Evolutionary conservation across 768 basidiomycete species (phyloP).

Genomic region (Tulasnella sp.): DNA sequence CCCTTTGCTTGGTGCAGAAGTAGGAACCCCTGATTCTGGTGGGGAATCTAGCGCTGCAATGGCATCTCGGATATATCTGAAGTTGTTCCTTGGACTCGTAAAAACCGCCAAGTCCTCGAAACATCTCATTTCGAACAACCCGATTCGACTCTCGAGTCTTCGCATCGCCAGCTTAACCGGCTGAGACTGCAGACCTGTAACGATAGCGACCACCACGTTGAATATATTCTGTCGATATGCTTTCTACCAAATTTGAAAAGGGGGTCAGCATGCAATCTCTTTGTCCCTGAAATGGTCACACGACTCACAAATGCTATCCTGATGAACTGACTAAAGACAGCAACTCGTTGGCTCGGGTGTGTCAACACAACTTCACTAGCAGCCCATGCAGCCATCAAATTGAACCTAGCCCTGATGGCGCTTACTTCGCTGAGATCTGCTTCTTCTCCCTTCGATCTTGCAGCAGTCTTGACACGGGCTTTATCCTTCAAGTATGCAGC

Average conservation of each 20-base stretch:
- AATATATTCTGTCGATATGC: constrained; percentile 66
- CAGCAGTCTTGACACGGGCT: constrained; percentile 41
- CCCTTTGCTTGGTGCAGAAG: constrained; percentile 26
- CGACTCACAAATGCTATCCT: constrained; percentile 68
- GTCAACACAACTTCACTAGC: constrained; percentile 71
- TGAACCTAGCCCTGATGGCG: constrained; percentile 69
- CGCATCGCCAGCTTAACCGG: constrained; percentile 57
- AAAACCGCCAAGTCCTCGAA: constrained; percentile 59
- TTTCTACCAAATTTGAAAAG: constrained; percentile 43
- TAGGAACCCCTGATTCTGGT: constrained; percentile 17
- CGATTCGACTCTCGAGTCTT: constrained; percentile 52
- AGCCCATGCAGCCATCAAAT: constrained; percentile 69
- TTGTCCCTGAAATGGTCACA: too few species aligned
- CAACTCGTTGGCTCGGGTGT: constrained; percentile 45
- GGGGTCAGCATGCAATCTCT: too few species aligned
- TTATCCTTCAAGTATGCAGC: constrained; percentile 64
- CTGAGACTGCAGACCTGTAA: constrained; percentile 58
- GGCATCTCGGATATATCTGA: constrained; percentile 56
- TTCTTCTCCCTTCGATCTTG: constrained; percentile 9
- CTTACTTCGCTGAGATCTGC: constrained; percentile 48
- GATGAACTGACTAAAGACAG: constrained; percentile 65
- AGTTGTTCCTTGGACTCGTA: constrained; percentile 50
- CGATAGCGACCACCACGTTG: constrained; percentile 63
- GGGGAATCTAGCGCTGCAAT: constrained; percentile 38
- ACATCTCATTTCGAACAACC: constrained; percentile 58